A percentile compares a stretch with the other conserved stretches of the same genome.
phyloP scores from a whole-genome alignment of 2,329 filamentous ascomycete genomes.

The Balansia obtecta region DNA sequence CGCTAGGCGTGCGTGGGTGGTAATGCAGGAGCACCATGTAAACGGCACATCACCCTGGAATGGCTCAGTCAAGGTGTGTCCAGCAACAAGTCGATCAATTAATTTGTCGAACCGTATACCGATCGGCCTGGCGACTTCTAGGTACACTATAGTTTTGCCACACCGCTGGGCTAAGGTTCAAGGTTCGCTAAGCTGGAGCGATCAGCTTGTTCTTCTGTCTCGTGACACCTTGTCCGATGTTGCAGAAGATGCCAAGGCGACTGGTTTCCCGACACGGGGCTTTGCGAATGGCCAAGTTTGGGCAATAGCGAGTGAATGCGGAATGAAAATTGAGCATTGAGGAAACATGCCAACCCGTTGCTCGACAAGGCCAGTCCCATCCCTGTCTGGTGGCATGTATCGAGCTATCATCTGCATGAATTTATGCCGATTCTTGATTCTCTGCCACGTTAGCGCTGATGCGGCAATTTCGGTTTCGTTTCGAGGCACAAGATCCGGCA shows the following conservation, averaged over 20 bases:
- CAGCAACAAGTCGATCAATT: conserved; percentile 5
- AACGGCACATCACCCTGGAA: no score
- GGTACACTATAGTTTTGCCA: neutral
- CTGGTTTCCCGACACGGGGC: neutral
- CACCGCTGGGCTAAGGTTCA: neutral
- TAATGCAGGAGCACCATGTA: no score
- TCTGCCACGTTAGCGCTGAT: conserved; percentile 2
- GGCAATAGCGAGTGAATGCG: neutral
- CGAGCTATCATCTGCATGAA: conserved; percentile 3
- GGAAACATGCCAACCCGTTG: neutral
- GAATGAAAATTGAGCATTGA: neutral
- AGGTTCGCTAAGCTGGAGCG: neutral
- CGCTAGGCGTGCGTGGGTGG: no score
- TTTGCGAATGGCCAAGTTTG: neutral
- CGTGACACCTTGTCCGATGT: no score
- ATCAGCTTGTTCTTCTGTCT: no score
- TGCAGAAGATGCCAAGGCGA: no score
- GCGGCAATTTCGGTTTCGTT: neutral
- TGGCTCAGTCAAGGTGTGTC: neutral
- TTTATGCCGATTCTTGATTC: neutral
- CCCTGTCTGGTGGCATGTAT: neutral
- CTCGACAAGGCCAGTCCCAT: neutral
- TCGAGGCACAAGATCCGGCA: neutral
- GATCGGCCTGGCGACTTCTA: neutral
- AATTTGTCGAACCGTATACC: conserved; percentile 3